Conservation (phyloP, 2,329 filamentous ascomycete species). For the Aureobasidium subglaciale region DNA sequence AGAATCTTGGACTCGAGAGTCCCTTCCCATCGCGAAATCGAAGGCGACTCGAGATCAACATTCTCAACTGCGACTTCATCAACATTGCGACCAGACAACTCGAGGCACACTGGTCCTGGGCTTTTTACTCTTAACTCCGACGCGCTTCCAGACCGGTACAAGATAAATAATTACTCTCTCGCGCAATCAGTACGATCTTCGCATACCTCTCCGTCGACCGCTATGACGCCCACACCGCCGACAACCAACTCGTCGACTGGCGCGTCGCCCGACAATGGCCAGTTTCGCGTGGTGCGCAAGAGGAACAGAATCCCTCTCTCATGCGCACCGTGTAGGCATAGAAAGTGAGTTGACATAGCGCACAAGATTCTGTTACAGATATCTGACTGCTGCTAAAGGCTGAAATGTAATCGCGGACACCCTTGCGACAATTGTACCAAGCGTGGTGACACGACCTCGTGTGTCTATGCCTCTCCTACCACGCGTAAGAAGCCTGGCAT, state of each 20-base stretch:
- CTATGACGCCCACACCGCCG: constrained; percentile 66
- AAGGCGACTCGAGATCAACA: neutral
- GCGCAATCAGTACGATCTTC: neutral
- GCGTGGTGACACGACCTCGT: constrained; percentile 71
- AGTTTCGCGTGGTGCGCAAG: constrained; percentile 83
- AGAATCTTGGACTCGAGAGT: neutral
- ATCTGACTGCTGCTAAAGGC: constrained; percentile 42
- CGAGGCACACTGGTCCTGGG: neutral
- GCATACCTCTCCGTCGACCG: neutral
- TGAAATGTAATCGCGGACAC: constrained; percentile 88
- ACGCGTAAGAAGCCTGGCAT: constrained; percentile 63
- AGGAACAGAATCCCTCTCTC: constrained; percentile 87
- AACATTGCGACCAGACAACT: neutral
- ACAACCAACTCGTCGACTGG: constrained; percentile 70
- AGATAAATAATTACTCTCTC: neutral
- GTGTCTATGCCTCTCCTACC: constrained; percentile 66
- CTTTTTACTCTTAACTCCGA: constrained; percentile 6
- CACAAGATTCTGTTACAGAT: neutral
- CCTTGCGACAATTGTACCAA: constrained; percentile 95
- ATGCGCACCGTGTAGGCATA: constrained; percentile 81
- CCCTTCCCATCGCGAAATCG: neutral
- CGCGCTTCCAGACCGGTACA: neutral
- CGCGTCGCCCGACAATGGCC: constrained; percentile 70
- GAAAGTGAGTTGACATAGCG: constrained; percentile 63
- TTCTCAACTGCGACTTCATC: neutral